Percentiles rank a stretch among this genome's conserved stretches.
Evolutionary conservation across 208 protist genomes (phyloP).

Genomic region (Trypanosoma rangeli): DNA sequence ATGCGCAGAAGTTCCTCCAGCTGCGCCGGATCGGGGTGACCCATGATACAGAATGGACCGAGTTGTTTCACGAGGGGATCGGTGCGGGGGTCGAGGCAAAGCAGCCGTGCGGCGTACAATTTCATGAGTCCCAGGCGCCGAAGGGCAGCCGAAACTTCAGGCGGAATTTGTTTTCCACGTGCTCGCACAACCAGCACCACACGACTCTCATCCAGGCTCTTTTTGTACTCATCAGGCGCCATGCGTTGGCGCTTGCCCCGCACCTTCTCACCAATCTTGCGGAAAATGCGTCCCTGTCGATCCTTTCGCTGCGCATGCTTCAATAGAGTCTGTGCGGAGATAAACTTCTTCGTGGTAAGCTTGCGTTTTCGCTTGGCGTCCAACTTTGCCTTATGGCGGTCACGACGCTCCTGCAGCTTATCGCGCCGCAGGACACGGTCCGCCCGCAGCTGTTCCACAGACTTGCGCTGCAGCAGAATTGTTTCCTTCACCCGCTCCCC

Average conservation of each 20-base stretch:
- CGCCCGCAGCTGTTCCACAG: constrained; percentile 84
- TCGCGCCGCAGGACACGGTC: constrained; percentile 81
- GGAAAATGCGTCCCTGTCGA: constrained; percentile 62
- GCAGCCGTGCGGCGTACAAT: constrained; percentile 77
- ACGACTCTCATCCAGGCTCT: constrained; percentile 45
- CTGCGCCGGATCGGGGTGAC: constrained; percentile 72
- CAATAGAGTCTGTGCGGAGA: constrained; percentile 80
- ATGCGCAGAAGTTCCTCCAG: constrained; percentile 83
- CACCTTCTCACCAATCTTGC: constrained; percentile 80
- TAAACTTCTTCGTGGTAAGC: constrained; percentile 86
- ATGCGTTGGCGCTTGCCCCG: constrained; percentile 43
- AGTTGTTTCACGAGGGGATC: constrained; percentile 78
- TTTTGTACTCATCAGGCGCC: constrained; percentile 28
- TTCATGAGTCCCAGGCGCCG: constrained; percentile 62
- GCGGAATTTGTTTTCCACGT: constrained; percentile 76
- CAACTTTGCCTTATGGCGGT: constrained; percentile 79
- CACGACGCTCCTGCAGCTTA: constrained; percentile 77
- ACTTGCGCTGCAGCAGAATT: constrained; percentile 89
- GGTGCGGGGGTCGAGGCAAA: constrained; percentile 51
- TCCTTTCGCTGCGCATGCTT: constrained; percentile 83
- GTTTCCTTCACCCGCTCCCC: constrained; percentile 92
- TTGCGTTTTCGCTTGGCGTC: constrained; percentile 85
- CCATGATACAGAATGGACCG: constrained; percentile 75
- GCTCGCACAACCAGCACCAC: constrained; percentile 79
- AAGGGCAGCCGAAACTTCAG: constrained; percentile 73